A percentile compares a stretch with the other conserved stretches of the same genome.
phyloP scores from a whole-genome alignment of 2,329 filamentous ascomycete species.

The Cercospora nicotianae region DNA sequence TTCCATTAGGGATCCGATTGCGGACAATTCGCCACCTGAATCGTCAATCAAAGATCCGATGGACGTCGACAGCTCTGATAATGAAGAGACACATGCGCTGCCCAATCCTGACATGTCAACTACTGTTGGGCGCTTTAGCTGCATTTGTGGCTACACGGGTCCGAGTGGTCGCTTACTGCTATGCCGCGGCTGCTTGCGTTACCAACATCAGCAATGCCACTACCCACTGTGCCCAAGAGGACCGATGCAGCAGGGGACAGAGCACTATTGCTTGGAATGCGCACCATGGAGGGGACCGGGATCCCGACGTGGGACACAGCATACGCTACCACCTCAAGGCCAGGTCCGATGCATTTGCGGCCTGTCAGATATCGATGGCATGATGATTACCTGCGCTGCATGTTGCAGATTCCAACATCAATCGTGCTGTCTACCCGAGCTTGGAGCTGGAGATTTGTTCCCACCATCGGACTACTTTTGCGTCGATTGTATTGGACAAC shows the following conservation, averaged over 20 bases:
- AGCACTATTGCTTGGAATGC: not conserved
- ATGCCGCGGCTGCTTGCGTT: not conserved
- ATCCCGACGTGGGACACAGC: not conserved
- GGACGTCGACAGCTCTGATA: not conserved
- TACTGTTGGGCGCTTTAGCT: not conserved
- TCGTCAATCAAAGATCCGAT: not conserved
- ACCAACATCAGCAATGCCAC: conserved; percentile 1
- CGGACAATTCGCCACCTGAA: not conserved
- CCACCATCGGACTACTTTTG: not conserved
- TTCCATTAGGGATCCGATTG: not conserved
- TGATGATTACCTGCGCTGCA: not conserved
- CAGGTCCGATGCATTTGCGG: not conserved
- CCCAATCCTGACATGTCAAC: not conserved
- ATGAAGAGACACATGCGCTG: not conserved
- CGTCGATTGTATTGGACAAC: not conserved
- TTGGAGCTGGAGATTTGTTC: not conserved
- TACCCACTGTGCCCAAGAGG: not conserved
- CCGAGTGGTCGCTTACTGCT: not conserved
- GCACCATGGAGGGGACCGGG: not conserved
- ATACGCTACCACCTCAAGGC: not conserved
- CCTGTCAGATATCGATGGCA: not conserved
- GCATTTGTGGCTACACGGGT: not conserved
- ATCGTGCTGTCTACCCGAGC: not conserved
- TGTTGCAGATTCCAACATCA: not conserved
- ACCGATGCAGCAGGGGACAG: not conserved